A percentile compares a stretch with the other conserved stretches of the same genome.
Evolutionary conservation across 306 rosid genomes (phyloP).

Genomic region (Trichosanthes cucumerina): DNA sequence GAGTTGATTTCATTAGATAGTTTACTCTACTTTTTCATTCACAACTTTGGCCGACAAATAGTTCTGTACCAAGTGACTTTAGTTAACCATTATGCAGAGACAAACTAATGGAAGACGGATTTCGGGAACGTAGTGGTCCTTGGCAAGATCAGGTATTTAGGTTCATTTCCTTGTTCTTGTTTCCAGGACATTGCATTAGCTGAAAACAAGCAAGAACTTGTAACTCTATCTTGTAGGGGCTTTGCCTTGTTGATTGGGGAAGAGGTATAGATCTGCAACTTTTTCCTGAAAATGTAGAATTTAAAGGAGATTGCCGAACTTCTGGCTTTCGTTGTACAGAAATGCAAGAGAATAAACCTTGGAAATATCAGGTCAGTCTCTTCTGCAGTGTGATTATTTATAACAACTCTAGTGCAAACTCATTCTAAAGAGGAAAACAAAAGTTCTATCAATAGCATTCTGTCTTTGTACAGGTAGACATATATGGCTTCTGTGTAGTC

Average conservation of each 20-base stretch:
- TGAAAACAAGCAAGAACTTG: not conserved
- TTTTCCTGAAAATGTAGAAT: constrained; percentile 53
- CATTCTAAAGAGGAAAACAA: not conserved
- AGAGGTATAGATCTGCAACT: constrained; percentile 77
- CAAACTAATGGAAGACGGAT: constrained; percentile 42
- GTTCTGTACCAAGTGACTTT: not conserved
- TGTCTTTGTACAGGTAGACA: constrained; percentile 52
- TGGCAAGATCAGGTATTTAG: constrained; percentile 73
- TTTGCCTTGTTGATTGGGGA: constrained; percentile 99
- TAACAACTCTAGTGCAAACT: not conserved
- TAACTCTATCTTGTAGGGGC: constrained; percentile 50
- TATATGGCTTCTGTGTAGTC: constrained; percentile 68
- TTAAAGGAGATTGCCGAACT: constrained; percentile 76
- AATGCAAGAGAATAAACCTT: constrained; percentile 70
- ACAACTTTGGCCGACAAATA: not conserved
- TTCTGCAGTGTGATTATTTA: not conserved
- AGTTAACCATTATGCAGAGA: constrained; percentile 37
- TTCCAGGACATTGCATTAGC: not conserved
- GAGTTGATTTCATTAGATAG: not conserved
- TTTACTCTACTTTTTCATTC: not conserved
- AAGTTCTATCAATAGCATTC: not conserved
- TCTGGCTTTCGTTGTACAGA: constrained; percentile 91
- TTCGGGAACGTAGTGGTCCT: constrained; percentile 49
- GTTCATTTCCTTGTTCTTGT: constrained; percentile 3
- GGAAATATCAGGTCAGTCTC: constrained; percentile 75